Evolutionary conservation across 2,329 filamentous ascomycete species (phyloP).

Genomic region (Aspergillus pseudoviridinutans): DNA sequence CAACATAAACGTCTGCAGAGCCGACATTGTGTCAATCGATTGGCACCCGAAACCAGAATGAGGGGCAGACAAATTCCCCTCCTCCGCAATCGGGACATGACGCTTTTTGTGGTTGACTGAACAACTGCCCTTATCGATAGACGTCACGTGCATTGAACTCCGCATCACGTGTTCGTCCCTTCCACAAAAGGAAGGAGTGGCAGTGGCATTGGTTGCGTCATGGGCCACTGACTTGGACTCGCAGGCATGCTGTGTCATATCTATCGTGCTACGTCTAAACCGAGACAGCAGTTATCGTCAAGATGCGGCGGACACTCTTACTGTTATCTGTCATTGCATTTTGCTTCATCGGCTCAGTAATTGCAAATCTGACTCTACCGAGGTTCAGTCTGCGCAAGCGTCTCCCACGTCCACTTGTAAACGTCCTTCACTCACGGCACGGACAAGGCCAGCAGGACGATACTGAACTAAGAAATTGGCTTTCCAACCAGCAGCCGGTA

Average conservation of each 20-base stretch:
- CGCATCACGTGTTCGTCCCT: conserved; percentile 8
- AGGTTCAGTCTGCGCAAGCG: conserved; percentile 16
- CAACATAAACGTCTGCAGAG: conserved; percentile 47
- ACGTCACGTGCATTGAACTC: conserved; percentile 14
- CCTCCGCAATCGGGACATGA: conserved; percentile 15
- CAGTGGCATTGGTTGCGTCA: conserved; percentile 17
- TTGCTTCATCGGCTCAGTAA: conserved; percentile 9
- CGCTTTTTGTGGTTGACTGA: conserved; percentile 16
- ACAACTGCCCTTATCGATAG: conserved; percentile 22
- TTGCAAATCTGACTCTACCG: conserved; percentile 9
- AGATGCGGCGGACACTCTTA: conserved; percentile 9
- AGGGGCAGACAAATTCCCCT: conserved; percentile 7
- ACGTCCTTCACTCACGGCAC: conserved; percentile 15
- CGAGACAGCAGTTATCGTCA: neutral
- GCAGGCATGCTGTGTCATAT: neutral
- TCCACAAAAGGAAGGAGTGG: too few relatives aligned
- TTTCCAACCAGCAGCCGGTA: conserved; percentile 20
- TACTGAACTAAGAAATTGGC: conserved; percentile 16
- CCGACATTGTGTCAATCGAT: conserved; percentile 39
- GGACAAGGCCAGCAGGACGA: conserved; percentile 9
- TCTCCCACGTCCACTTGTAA: conserved; percentile 15
- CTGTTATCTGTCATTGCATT: conserved; percentile 3
- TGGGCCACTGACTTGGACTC: conserved; percentile 1
- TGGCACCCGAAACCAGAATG: neutral
- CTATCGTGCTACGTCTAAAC: neutral